Conservation (phyloP, 208 protist species). For the Spongospora subterranea region DNA sequence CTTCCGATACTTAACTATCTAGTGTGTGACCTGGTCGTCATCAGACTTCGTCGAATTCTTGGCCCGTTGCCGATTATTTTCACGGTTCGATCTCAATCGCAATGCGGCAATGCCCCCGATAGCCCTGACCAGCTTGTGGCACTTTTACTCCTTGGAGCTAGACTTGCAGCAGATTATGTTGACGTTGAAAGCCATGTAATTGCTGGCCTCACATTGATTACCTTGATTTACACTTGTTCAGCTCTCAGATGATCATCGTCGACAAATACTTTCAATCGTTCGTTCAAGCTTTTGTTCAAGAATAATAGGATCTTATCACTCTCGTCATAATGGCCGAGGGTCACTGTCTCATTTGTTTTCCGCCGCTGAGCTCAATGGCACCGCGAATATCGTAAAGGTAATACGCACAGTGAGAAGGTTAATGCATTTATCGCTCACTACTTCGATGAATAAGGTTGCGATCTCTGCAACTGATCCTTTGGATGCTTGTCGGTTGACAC, state of each 20-base stretch:
- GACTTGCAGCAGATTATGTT: slow-evolving; percentile 18
- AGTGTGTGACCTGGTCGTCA: no score
- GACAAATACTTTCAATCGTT: background rate
- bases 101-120: background rate
- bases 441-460: no score
- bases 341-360: background rate
- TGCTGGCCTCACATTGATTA: background rate
- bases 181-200: slow-evolving; percentile 12
- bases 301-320: background rate
- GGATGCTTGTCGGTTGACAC: no score
- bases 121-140: background rate
- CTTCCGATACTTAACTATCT: no score
- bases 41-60: background rate
- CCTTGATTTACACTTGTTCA: background rate
- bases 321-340: background rate
- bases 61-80: background rate
- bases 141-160: background rate
- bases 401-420: background rate
- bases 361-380: background rate
- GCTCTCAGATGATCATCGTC: background rate
- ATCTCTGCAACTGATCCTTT: no score
- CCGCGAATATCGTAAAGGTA: slow-evolving; percentile 16
- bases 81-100: background rate
- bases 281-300: background rate
- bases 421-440: no score